Evolutionary conservation across 371 early-diverging fungal species (phyloP).

Genomic region (Zychaea mexicana): DNA sequence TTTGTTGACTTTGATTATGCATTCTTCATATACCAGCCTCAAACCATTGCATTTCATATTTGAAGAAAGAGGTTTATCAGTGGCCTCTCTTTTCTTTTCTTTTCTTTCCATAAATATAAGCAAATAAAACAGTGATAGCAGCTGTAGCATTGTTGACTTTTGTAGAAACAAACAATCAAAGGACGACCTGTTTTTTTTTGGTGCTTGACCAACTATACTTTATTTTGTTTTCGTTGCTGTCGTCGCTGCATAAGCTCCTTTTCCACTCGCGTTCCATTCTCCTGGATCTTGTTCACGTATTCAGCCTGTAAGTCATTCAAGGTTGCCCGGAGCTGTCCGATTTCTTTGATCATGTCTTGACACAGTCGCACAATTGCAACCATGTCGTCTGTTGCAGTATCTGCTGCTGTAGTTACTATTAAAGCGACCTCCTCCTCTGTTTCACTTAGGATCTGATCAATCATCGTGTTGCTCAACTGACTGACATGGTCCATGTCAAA

Average conservation of each 20-base stretch:
- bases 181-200: too few species aligned
- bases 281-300: slow-evolving; percentile 62
- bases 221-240: slow-evolving; percentile 2
- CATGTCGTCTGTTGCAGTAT: slow-evolving; percentile 58
- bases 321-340: slow-evolving; percentile 2
- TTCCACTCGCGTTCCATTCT: slow-evolving; percentile 39
- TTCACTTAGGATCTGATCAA: not conserved
- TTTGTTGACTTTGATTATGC: too few species aligned
- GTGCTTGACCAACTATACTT: too few species aligned
- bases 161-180: too few species aligned
- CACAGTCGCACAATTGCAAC: not conserved
- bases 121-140: too few species aligned
- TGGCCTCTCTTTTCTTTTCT: too few species aligned
- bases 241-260: slow-evolving; percentile 45
- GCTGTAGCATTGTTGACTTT: too few species aligned
- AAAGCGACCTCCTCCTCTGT: not conserved
- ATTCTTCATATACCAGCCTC: too few species aligned
- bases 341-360: slow-evolving; percentile 7
- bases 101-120: too few species aligned
- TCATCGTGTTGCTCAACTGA: slow-evolving; percentile 3
- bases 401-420: slow-evolving; percentile 45
- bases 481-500: slow-evolving; percentile 3
- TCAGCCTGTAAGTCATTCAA: slow-evolving; percentile 49
- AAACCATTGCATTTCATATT: too few species aligned
- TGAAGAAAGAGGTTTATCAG: too few species aligned